These are phyloP conservation scores for Cardamine resedifolia DNA, from an alignment of 345 rosid species.

Conservation along the genomic window DNA sequence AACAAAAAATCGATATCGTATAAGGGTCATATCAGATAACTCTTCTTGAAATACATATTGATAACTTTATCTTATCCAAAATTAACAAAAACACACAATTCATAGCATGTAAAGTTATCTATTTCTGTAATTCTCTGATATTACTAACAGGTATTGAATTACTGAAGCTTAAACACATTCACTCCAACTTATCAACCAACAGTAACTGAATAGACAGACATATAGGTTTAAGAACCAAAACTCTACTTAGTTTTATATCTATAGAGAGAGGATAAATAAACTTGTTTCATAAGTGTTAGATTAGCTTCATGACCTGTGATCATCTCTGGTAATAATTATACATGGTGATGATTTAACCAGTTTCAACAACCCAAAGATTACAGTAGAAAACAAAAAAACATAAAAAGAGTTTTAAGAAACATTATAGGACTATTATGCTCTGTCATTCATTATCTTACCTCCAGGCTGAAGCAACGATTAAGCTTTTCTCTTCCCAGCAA, in stretches of 20 bases:
- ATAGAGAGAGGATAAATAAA: not conserved
- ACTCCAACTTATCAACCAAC: not conserved
- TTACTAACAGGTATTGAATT: too few species aligned
- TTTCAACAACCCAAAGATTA: slow-evolving; percentile 20
- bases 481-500: slow-evolving; percentile 86
- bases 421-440: not conserved
- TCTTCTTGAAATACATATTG: too few species aligned
- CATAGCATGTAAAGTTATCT: not conserved
- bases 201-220: not conserved
- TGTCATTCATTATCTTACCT: slow-evolving; percentile 33
- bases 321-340: slow-evolving; percentile 25
- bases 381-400: not conserved
- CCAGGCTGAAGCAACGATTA: slow-evolving; percentile 94
- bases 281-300: slow-evolving; percentile 23
- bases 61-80: not conserved
- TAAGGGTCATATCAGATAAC: too few species aligned
- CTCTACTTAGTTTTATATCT: not conserved
- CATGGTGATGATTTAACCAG: slow-evolving; percentile 33
- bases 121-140: not conserved
- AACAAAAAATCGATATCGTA: too few species aligned
- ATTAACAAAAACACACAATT: not conserved
- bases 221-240: not conserved
- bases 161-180: not conserved
- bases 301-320: slow-evolving; percentile 25
- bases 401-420: slow-evolving; percentile 6